phyloP scores from a whole-genome alignment of 2,329 filamentous ascomycete genomes.

The Phialophora expanda region DNA sequence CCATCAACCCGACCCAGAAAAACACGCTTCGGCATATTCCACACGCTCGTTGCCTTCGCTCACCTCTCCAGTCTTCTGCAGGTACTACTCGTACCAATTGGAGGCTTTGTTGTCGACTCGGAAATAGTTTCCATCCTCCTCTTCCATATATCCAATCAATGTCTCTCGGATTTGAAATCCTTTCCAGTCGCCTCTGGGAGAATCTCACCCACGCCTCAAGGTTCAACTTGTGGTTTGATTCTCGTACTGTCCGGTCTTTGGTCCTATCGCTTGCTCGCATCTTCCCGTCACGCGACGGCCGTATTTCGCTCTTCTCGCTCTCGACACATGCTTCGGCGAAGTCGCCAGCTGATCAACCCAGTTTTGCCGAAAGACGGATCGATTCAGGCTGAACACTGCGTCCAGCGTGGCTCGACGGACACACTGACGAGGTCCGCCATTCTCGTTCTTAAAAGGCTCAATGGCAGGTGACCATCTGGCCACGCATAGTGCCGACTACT shows the following conservation, averaged over 20 bases:
- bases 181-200: background rate
- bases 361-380: background rate
- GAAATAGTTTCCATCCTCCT: background rate
- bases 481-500: background rate
- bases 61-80: background rate
- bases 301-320: background rate
- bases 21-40: background rate
- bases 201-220: background rate
- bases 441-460: background rate
- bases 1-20: background rate
- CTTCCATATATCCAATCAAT: background rate
- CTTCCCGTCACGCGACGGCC: background rate
- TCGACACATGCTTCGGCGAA: background rate
- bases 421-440: background rate
- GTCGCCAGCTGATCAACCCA: background rate
- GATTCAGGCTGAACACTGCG: background rate
- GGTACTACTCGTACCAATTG: background rate
- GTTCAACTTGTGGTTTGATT: background rate
- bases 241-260: background rate
- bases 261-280: background rate
- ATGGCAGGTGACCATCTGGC: background rate
- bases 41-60: background rate
- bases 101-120: background rate
- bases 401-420: background rate
- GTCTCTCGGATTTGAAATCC: background rate